A percentile compares a stretch with the other conserved stretches of the same genome.
phyloP scores from a whole-genome alignment of 2,329 filamentous ascomycete species.

The Elsinoe batatas region DNA sequence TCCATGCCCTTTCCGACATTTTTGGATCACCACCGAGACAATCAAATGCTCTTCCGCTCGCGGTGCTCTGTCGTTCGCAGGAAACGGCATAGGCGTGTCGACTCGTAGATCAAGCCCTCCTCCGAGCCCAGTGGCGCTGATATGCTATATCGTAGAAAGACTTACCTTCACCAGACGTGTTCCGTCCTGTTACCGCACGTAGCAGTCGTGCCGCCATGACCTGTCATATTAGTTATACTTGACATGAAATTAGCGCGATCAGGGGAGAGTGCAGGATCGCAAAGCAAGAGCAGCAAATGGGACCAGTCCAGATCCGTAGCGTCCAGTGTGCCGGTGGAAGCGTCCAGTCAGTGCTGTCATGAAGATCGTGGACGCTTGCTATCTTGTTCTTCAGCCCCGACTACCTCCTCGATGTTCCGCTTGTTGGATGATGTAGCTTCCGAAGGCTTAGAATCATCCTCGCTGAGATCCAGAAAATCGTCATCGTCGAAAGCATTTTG shows the following conservation, averaged over 20 bases:
- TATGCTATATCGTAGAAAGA: not conserved
- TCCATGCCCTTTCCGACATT: too few species aligned
- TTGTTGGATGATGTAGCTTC: slow-evolving; percentile 8
- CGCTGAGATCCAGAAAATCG: slow-evolving; percentile 17
- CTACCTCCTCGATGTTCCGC: slow-evolving; percentile 11
- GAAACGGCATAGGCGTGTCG: too few species aligned
- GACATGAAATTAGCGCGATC: not conserved
- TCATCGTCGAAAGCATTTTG: slow-evolving; percentile 19
- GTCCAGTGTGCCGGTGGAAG: not conserved
- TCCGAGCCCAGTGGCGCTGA: too few species aligned
- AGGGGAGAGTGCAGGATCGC: not conserved
- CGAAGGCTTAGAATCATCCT: slow-evolving; percentile 7
- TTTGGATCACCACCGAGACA: too few species aligned
- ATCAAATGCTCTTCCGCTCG: too few species aligned
- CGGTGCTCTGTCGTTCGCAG: too few species aligned
- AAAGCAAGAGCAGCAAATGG: not conserved
- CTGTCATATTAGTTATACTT: not conserved
- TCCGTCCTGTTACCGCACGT: too few species aligned
- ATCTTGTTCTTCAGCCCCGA: slow-evolving; percentile 13
- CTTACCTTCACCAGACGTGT: not conserved
- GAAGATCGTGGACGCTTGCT: slow-evolving; percentile 15
- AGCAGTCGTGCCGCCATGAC: too few species aligned
- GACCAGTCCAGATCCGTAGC: too few species aligned
- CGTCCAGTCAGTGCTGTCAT: slow-evolving; percentile 1
- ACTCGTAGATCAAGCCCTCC: too few species aligned